A percentile compares a stretch with the other conserved stretches of the same genome.
Evolutionary conservation across 2,329 filamentous ascomycete species (phyloP).

Genomic region (Cadophora sp.): DNA sequence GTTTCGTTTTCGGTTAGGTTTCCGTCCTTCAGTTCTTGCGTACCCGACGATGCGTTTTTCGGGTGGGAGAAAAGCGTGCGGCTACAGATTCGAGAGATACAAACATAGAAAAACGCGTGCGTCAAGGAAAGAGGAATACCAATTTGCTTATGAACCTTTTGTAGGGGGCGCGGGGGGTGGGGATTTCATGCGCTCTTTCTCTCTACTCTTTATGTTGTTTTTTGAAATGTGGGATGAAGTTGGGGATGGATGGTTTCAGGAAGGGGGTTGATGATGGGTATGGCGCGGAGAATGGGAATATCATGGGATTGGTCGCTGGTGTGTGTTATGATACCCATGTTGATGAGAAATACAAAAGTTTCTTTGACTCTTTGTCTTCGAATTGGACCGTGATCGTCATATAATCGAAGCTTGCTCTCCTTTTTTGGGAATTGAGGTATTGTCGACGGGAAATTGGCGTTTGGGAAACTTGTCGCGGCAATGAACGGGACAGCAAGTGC

Average conservation of each 20-base stretch:
- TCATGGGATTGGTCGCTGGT: constrained; percentile 15
- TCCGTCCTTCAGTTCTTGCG: constrained; percentile 26
- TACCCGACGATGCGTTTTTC: constrained; percentile 16
- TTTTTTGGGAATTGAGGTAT: not conserved
- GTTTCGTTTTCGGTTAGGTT: constrained; percentile 33
- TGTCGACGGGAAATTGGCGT: not conserved
- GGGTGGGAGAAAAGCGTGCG: constrained; percentile 37
- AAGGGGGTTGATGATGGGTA: constrained; percentile 20
- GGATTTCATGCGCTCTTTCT: not conserved
- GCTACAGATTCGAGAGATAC: constrained; percentile 35
- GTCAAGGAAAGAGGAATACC: constrained; percentile 43
- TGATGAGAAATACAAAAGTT: constrained; percentile 33
- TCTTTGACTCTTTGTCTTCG: constrained; percentile 16
- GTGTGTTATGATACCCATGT: constrained; percentile 40
- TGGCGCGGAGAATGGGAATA: constrained; percentile 15
- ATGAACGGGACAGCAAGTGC: not conserved
- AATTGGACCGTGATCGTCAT: not conserved
- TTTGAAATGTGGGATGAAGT: constrained; percentile 19
- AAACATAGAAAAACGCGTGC: constrained; percentile 40
- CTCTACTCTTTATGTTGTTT: constrained; percentile 29
- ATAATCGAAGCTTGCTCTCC: not conserved
- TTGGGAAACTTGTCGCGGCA: not conserved
- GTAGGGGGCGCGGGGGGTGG: constrained; percentile 7
- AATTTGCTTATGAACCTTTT: constrained; percentile 43
- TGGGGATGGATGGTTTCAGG: constrained; percentile 19